Evolutionary conservation across 2,329 filamentous ascomycete species (phyloP), one percentile per base, ranked within the genome.

Genomic region (Cytospora schulzeri): DNA sequence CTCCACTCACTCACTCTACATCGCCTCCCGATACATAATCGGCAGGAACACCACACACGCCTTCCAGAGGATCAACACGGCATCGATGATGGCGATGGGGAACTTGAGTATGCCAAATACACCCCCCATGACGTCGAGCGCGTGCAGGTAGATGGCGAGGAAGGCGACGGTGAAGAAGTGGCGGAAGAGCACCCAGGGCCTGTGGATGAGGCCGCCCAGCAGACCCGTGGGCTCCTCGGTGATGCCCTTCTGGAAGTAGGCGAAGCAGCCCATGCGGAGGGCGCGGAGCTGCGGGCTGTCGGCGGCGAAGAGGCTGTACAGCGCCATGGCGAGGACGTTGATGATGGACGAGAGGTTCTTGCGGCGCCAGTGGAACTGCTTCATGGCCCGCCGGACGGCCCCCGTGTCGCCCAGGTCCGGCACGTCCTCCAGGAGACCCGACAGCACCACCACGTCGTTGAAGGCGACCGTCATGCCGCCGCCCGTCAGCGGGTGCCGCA

Each of bases 391-490:
- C 61, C 88, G 78, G 7, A 99, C 87, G 48, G 85, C 83, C 2
- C 77, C 75, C 3, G 85, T 84, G 76, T 97, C 85, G 65, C 84
- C 84, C 3, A 99, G 84, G 68, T 84, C 80, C 4, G 91, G 89
- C 0, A 97, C 83, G 9, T 79, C 77, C 48, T 84, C 79, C 1
- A 99, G 85, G 26, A 97, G 81, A 11, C 89, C 84, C 0, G 90
- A 81, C 29, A 99, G 83, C 1, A 96, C 78, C 14, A 95, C 84
- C 1, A 91, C 93, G 73, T 99, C 95, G 78, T 94, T 96, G 77
- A 99, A 91, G 1, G 92, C 95, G 1, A 98, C 95, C 0, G 94
- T 98, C 95, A 99, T 99, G 71, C 95, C 95, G 69, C 95, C 95
- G 60, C 95, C 95, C 0, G 95, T 99, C 15, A 99, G 84, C 1